Base-by-base conservation (phyloP, 768 basidiomycete species). In the Calocybe cyanea region DNA sequence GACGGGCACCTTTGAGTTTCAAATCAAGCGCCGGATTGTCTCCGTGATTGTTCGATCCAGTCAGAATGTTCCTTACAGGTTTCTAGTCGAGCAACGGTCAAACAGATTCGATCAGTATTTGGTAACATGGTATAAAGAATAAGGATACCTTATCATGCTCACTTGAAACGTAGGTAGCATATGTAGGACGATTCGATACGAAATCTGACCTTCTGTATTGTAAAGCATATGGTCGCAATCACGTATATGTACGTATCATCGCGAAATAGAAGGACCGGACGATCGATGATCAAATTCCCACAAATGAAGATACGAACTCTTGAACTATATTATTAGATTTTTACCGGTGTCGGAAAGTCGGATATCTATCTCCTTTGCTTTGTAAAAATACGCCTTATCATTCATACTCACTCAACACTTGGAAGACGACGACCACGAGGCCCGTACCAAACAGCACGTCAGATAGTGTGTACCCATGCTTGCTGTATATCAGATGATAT, bases 361-460 rank as follows among this genome's bases (percentile, higher is more conserved):
- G 11, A n/a, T n/a, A n/a, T n/a, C n/a, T n/a, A n/a, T n/a, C n/a
- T 35, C 17, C 34, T 6, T n/a, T 7, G 30, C 11, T 20, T 15
- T 7, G 30, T 32, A 41, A 30, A 17, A 41, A 31, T 13, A 31
- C 5, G 10, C 33, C 42, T 35, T 43, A 43, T 43, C 42, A 33
- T 36, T 28, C 25, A 28, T 28, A 28, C 9, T 9, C 41, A 14
- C 20, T 25, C 8, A 28, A 10, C 6, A 41, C 9, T 18, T 5
- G n/a, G 34, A 23, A 41, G 23, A 23, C 14, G 10, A 7, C 18
- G 11, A 30, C 43, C 35, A 37, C 34, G 28, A 37, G 35, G 43
- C 5, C 1, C 18, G 17, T 21, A 37, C 1, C 23, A 37, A 44
- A 36, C 23, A 15, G 8, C 10, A 17, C 31, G 28, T n/a, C 15